Conservation (phyloP, 805 yeast species). For the Spathaspora sp. region DNA sequence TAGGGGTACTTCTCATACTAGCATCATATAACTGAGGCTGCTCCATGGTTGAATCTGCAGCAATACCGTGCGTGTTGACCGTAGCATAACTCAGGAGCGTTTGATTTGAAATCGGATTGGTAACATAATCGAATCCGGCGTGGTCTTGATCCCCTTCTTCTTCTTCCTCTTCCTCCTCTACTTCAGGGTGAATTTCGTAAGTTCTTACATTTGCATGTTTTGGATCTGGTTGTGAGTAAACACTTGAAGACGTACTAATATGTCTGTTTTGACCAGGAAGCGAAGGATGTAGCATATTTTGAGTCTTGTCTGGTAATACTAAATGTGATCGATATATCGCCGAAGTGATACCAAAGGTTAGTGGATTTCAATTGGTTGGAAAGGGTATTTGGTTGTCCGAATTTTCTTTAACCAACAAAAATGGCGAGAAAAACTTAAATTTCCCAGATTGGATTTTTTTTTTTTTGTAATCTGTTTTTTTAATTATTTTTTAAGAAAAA, state of each 20-base stretch:
- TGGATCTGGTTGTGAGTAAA: slow-evolving; percentile 22
- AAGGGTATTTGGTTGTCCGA: neutral
- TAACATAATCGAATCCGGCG: neutral
- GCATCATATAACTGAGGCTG: neutral
- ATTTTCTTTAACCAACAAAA: neutral
- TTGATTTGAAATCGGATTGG: slow-evolving; percentile 16
- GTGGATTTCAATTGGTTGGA: too few relatives aligned
- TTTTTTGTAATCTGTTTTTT: neutral
- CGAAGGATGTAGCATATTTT: neutral
- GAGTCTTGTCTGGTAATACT: neutral
- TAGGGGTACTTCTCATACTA: slow-evolving; percentile 4
- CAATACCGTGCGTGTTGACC: slow-evolving; percentile 11
- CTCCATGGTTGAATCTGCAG: neutral
- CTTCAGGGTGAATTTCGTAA: slow-evolving; percentile 16
- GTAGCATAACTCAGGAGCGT: slow-evolving; percentile 25
- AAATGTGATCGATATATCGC: too few relatives aligned
- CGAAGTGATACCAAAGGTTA: too few relatives aligned
- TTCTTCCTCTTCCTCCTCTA: slow-evolving; percentile 3
- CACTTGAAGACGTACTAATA: slow-evolving; percentile 33
- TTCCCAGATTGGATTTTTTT: neutral
- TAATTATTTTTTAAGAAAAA: too few relatives aligned
- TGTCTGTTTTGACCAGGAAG: slow-evolving; percentile 12
- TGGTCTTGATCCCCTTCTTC: neutral
- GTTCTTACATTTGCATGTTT: slow-evolving; percentile 6
- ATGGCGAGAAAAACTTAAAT: neutral